phyloP scores from a whole-genome alignment of 768 basidiomycete species.

The Leccinum longicurvipes region DNA sequence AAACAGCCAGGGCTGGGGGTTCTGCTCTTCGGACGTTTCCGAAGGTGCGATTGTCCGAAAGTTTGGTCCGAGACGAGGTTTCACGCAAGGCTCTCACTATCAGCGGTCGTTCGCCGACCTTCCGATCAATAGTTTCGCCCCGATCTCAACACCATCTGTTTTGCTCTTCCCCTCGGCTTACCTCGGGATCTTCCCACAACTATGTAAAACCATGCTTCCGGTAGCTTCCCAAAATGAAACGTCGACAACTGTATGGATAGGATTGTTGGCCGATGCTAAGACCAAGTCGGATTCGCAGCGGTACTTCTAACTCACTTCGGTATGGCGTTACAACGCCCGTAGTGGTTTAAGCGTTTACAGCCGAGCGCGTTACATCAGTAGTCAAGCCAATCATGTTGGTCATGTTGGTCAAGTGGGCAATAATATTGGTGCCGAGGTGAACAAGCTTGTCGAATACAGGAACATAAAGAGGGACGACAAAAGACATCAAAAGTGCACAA shows the following conservation, averaged over 20 bases:
- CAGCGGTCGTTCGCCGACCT: conserved; percentile 2
- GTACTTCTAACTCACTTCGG: neutral
- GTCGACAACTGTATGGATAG: neutral
- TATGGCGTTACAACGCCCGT: neutral
- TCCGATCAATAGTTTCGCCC: conserved; percentile 6
- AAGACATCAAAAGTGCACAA: conserved; percentile 17
- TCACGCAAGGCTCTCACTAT: conserved; percentile 11
- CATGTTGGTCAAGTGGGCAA: neutral
- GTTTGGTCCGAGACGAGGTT: conserved; percentile 6
- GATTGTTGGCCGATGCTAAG: neutral
- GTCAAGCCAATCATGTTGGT: too few species aligned
- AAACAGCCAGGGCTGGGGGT: neutral
- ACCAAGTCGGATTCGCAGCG: neutral
- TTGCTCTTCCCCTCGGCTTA: neutral
- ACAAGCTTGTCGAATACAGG: conserved; percentile 2
- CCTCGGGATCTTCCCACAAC: neutral
- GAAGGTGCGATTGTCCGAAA: neutral
- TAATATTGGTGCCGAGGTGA: neutral
- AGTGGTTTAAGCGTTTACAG: too few species aligned
- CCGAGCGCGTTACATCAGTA: neutral
- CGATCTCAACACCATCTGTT: neutral
- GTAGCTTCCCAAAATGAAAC: neutral
- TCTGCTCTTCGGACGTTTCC: neutral
- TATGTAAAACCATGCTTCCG: neutral
- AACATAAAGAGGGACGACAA: conserved; percentile 7